Evolutionary conservation across 176 grass and related monocot species (phyloP).

Genomic region (Zea luxurians): DNA sequence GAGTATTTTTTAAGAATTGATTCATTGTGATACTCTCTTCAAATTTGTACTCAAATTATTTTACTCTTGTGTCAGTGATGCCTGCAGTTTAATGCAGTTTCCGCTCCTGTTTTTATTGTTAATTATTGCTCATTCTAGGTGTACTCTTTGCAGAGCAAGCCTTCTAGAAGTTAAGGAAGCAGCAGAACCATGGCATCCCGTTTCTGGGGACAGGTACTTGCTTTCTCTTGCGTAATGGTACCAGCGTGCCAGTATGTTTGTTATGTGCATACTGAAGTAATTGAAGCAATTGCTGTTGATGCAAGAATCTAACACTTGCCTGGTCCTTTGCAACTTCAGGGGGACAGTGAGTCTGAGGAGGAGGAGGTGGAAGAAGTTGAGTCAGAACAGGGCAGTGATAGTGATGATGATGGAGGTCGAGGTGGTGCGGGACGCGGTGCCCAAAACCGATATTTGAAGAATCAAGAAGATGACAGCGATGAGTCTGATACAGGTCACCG

Average conservation of each 20-base stretch:
- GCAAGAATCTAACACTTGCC: conserved; percentile 5
- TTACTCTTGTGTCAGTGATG: neutral
- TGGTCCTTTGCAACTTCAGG: conserved; percentile 42
- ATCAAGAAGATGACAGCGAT: conserved; percentile 57
- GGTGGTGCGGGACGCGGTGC: conserved; percentile 24
- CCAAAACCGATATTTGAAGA: conserved; percentile 59
- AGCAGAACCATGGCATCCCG: conserved; percentile 67
- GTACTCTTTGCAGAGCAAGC: conserved; percentile 23
- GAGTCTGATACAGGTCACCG: conserved; percentile 74
- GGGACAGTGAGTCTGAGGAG: conserved; percentile 80
- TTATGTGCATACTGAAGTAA: neutral
- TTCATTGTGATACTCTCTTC: neutral
- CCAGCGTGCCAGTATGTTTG: neutral
- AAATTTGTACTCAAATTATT: neutral
- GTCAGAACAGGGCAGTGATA: conserved; percentile 48
- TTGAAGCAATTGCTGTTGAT: neutral
- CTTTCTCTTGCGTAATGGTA: neutral
- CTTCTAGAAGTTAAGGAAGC: conserved; percentile 2
- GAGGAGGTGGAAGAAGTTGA: conserved; percentile 54
- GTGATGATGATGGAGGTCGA: conserved; percentile 23
- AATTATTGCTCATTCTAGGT: neutral
- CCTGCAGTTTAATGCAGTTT: neutral
- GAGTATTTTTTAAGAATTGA: neutral
- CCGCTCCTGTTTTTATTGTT: neutral
- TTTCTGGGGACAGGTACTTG: conserved; percentile 72